A percentile compares a stretch with the other conserved stretches of the same genome.
These are phyloP conservation scores for Solanum piurae DNA, from an alignment of 257 asterid species.

Conservation along the genomic window DNA sequence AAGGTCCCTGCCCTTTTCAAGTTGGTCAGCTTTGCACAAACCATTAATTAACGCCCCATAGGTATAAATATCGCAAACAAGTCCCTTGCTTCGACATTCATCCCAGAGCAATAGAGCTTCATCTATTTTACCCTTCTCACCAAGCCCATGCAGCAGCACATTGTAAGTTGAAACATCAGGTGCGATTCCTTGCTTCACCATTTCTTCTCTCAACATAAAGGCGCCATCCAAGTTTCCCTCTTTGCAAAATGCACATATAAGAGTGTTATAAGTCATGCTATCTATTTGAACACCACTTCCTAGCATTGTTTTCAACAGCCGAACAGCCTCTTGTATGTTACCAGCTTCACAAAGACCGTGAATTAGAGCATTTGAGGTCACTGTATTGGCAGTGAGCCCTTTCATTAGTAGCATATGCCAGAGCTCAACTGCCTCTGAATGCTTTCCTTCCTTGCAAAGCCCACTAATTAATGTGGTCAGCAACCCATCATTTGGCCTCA, in stretches of 20 bases:
- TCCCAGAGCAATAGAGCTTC: constrained; percentile 72
- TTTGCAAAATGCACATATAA: constrained; percentile 63
- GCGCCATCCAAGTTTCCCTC: constrained; percentile 45
- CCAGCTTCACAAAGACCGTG: constrained; percentile 60
- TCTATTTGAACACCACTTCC: constrained; percentile 33
- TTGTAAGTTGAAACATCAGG: constrained; percentile 56
- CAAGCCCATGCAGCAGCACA: constrained; percentile 41
- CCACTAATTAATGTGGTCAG: constrained; percentile 59
- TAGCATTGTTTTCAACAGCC: constrained; percentile 41
- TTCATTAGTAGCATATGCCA: constrained; percentile 38
- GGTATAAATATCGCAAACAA: constrained; percentile 38
- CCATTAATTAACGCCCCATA: constrained; percentile 68
- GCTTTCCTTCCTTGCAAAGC: constrained; percentile 57
- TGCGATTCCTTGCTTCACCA: constrained; percentile 42
- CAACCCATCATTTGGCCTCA: constrained; percentile 50
- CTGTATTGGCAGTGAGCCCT: constrained; percentile 46
- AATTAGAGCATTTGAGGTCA: constrained; percentile 75
- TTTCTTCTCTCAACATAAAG: constrained; percentile 56
- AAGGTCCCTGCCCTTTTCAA: constrained; percentile 47
- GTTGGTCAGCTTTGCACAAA: constrained; percentile 44
- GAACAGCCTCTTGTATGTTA: constrained; percentile 38
- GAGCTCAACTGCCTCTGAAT: constrained; percentile 57
- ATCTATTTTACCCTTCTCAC: constrained; percentile 46
- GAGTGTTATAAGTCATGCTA: constrained; percentile 52
- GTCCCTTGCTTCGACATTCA: constrained; percentile 42